phyloP scores from a whole-genome alignment of 2,329 filamentous ascomycete genomes.

The Ceratocystis harringtonii region DNA sequence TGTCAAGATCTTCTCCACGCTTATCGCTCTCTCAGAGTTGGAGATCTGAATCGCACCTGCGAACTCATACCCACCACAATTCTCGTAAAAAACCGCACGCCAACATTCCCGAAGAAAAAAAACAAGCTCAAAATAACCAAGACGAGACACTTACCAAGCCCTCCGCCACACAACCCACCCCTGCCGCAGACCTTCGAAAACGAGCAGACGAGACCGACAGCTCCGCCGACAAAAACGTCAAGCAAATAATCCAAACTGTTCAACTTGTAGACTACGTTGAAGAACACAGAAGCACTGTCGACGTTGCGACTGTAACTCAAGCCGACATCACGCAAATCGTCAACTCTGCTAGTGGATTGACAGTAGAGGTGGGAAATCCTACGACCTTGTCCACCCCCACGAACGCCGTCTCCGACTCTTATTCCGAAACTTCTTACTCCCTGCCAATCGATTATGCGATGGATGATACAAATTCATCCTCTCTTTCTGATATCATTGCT shows the following conservation, averaged over 20 bases:
- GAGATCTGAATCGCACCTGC: constrained; percentile 9
- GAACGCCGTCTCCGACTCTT: constrained; percentile 15
- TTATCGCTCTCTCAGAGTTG: constrained; percentile 11
- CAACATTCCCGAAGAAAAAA: not conserved
- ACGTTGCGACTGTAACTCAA: constrained; percentile 30
- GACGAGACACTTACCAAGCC: not conserved
- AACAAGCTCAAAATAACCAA: not conserved
- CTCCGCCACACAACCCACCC: not conserved
- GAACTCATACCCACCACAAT: constrained; percentile 13
- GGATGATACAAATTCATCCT: not conserved
- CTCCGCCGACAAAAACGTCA: constrained; percentile 23
- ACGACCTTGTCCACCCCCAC: constrained; percentile 5
- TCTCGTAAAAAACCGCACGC: constrained; percentile 18
- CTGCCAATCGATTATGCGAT: not conserved
- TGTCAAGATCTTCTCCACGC: constrained; percentile 14
- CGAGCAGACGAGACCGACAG: not conserved
- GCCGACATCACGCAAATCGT: constrained; percentile 28
- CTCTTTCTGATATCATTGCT: constrained; percentile 12
- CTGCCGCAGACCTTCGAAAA: constrained; percentile 7
- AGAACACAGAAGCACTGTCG: constrained; percentile 31
- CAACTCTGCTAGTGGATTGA: constrained; percentile 26
- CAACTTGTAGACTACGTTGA: constrained; percentile 41
- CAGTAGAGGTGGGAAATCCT: constrained; percentile 20
- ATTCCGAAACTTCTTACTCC: constrained; percentile 21
- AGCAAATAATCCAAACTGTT: constrained; percentile 38